Base-by-base conservation (phyloP, 371 early-diverging fungal genomes). In the Ordospora colligata region DNA sequence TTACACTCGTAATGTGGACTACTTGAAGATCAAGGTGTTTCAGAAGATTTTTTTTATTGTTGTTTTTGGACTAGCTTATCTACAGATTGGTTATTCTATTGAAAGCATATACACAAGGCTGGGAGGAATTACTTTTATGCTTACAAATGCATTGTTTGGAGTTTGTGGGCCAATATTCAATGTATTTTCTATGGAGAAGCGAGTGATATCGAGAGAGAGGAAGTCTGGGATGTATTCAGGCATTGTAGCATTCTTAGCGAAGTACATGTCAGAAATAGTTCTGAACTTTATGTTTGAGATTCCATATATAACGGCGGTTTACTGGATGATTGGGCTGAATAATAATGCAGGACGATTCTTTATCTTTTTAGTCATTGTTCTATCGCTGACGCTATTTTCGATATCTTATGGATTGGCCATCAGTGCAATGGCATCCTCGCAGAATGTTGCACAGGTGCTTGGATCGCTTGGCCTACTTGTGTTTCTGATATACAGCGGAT, bases 181-280 rank as follows among this genome's bases (percentile, higher is more conserved):
- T 32, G 69, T 80, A 25, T 85, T 85, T 47, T 80, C 84, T 0
- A 8, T 49, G n/a, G 80, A 86, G 50, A 82, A 85, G 50, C 63
- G 63, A 40, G 85, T 88, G 67, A 84, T 87, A 53, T 79, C 75
- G n/a, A 76, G 87, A 22, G 88, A 88, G 70, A 78, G 87, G 21
- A 83, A 84, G 14, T 73, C 84, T 40, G 86, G 86, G 9, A 73
- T 85, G 14, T 88, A 87, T 79, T 46, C 83, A 8, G 80, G 86
- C 9, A 71, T 81, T 23, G 52, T 80, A 9, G 86, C 84, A n/a
- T 88, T 75, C 68, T 22, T 85, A 37, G 85, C 87, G 22, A 87
- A 87, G 80, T 69, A 84, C 52, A 23, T 85, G 5, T 79, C 85
- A 12, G 64, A 83, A 22, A 37, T 80, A 23, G 81, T 85, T 4